phyloP scores from a whole-genome alignment of 1,284 basidiomycete species.

The Rhodotorula glutinis region DNA sequence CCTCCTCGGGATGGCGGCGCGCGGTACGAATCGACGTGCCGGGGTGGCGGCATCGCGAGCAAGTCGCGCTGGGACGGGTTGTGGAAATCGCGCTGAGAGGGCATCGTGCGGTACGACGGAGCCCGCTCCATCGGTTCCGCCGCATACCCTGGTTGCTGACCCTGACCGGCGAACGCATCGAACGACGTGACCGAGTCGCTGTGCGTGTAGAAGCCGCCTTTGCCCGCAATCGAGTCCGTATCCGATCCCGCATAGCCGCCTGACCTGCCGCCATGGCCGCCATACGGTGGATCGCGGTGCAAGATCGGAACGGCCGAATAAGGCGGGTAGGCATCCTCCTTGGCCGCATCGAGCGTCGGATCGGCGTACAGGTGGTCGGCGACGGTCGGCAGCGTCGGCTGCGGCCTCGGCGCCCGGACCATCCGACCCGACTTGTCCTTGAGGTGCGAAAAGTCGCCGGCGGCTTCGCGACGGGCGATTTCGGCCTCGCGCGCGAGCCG shows the following conservation, averaged over 20 bases:
- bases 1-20: background rate
- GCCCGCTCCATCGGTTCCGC: slow-evolving; percentile 1
- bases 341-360: background rate
- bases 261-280: no score
- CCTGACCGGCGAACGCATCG: slow-evolving; percentile 3
- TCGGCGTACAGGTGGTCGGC: slow-evolving; percentile 63
- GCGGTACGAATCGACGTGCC: background rate
- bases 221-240: slow-evolving; percentile 10
- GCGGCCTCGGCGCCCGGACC: slow-evolving; percentile 76
- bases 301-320: background rate
- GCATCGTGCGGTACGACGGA: slow-evolving; percentile 23
- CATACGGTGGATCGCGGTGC: slow-evolving; percentile 1
- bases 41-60: background rate
- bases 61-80: slow-evolving; percentile 12
- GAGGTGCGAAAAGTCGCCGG: slow-evolving; percentile 81
- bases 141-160: slow-evolving; percentile 17
- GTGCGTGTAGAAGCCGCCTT: slow-evolving; percentile 18
- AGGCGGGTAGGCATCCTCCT: background rate
- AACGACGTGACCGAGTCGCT: slow-evolving; percentile 21
- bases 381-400: slow-evolving; percentile 91
- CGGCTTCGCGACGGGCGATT: slow-evolving; percentile 83
- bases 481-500: slow-evolving; percentile 76
- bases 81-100: no score
- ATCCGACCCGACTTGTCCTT: slow-evolving; percentile 85
- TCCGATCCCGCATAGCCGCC: background rate